A percentile compares a stretch with the other conserved stretches of the same genome.
These are phyloP conservation scores for Orbilia brochopaga DNA, from an alignment of 2,329 filamentous ascomycete genomes.

Conservation along the genomic window DNA sequence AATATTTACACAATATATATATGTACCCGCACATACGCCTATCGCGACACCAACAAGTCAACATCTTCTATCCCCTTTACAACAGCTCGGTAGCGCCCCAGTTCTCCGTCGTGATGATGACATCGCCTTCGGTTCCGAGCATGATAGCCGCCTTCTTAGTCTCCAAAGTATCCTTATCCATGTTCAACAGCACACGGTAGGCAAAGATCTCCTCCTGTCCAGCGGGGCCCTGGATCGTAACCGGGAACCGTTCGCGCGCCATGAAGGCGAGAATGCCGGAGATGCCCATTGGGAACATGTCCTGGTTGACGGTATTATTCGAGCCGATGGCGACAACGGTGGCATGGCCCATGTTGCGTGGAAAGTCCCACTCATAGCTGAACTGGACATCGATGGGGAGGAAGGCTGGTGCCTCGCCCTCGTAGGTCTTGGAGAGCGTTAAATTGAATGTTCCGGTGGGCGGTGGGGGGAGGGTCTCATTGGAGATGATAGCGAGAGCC, in stretches of 20 bases:
- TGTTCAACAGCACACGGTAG: slow-evolving; percentile 47
- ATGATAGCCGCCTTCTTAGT: slow-evolving; percentile 32
- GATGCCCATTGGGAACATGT: slow-evolving; percentile 39
- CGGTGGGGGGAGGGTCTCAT: slow-evolving; percentile 18
- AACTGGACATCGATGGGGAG: slow-evolving; percentile 44
- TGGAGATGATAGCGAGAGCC: slow-evolving; percentile 17
- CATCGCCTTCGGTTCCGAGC: slow-evolving; percentile 39
- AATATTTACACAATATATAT: too few relatives aligned
- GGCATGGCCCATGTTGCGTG: slow-evolving; percentile 25
- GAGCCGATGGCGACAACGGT: slow-evolving; percentile 38
- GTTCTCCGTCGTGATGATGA: slow-evolving; percentile 41
- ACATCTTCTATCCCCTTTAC: background rate
- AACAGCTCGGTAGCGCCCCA: slow-evolving; percentile 32
- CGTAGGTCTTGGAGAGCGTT: slow-evolving; percentile 36
- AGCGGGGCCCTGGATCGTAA: slow-evolving; percentile 18
- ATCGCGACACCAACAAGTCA: background rate
- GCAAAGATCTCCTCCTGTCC: slow-evolving; percentile 30
- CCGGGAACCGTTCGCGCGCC: slow-evolving; percentile 21
- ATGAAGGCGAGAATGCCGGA: slow-evolving; percentile 33
- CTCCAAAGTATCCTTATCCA: slow-evolving; percentile 35
- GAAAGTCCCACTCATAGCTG: slow-evolving; percentile 41
- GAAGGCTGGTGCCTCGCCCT: slow-evolving; percentile 22
- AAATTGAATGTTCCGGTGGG: slow-evolving; percentile 38
- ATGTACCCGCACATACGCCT: too few relatives aligned
- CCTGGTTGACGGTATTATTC: slow-evolving; percentile 33